Base-by-base conservation (phyloP, 202 grass and related monocot genomes). In the Elaeis oleifera region DNA sequence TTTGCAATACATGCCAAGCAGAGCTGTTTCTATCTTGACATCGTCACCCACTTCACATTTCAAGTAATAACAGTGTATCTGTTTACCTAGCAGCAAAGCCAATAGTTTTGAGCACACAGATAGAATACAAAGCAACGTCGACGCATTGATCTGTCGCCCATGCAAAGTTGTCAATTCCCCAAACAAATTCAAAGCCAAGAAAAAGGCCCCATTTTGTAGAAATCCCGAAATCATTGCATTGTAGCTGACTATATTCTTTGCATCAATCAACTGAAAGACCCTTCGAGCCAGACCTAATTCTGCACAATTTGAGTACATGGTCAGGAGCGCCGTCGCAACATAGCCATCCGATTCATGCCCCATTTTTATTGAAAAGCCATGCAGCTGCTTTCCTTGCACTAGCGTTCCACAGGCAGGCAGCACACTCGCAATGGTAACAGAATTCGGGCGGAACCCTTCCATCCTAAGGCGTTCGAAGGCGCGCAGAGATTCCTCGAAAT, bases 161-260 rank as follows among this genome's bases (percentile, higher is more conserved):
- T 32, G 49, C 9, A 13, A 49, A 49, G 52, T 5, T 23, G 54
- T 7, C 62, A 82, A 58, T 48, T 72, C 15, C 28, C 59, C 60
- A 24, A 78, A 23, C 59, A 63, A 64, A 69, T 9, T 29, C 59
- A 83, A 59, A 72, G 74, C 59, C 36, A 50, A 22, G 55, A 18
- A 23, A 54, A 74, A 51, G 21, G 53, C 51, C 21, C 25, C 58
- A 55, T 74, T 74, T 39, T 44, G 78, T 16, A 25, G 25, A 0
- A 74, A 73, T 0, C 69, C 64, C 27, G 80, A 78, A 69, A 67
- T 56, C 80, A 83, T 78, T 28, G 80, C 74, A 56, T 74, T 78
- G 66, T 57, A 78, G 54, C 57, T 77, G 64, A 71, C 51, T 4
- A 68, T 58, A 23, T 59, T 70, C 73, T 76, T 82, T 24, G 68